Evolutionary conservation across 352 stramenopile species (phyloP).

Genomic region (Globisporangium takayamanum): DNA sequence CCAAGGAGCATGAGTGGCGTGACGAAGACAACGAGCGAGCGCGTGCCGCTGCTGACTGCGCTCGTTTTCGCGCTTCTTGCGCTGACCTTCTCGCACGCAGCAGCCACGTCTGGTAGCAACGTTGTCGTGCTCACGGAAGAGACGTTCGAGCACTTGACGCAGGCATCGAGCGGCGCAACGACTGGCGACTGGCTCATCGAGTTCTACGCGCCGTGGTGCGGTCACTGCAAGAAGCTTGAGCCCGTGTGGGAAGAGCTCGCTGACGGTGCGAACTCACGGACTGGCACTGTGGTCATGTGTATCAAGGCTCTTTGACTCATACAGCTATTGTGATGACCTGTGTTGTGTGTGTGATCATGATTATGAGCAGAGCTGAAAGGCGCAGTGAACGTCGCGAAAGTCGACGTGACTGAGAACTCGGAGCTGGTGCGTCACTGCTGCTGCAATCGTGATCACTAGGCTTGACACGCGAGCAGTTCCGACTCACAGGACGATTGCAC

Average conservation of each 20-base stretch:
- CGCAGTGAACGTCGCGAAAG: constrained; percentile 87
- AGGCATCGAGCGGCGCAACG: constrained; percentile 85
- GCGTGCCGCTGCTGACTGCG: constrained; percentile 6
- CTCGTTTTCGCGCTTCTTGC: constrained; percentile 18
- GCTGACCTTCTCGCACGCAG: constrained; percentile 12
- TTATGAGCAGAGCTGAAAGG: constrained; percentile 58
- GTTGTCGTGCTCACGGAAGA: constrained; percentile 54
- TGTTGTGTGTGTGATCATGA: constrained; percentile 9
- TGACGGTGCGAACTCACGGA: constrained; percentile 16
- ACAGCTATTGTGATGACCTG: not conserved
- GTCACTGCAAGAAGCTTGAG: constrained; percentile 48
- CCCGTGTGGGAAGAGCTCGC: constrained; percentile 82
- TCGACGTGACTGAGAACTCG: constrained; percentile 78
- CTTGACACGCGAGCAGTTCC: too few species aligned
- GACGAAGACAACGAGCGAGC: not conserved
- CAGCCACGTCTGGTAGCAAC: constrained; percentile 18
- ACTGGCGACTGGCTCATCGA: constrained; percentile 89
- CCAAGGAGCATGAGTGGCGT: too few species aligned
- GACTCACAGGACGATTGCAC: not conserved
- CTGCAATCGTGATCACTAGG: not conserved
- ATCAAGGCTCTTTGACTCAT: too few species aligned
- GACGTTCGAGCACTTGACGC: constrained; percentile 89
- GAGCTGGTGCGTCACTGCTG: constrained; percentile 26
- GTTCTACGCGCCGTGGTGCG: constrained; percentile 80
- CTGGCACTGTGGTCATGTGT: not conserved